Evolutionary conservation across 73 alveolate genomes (phyloP), one percentile per base, ranked within the genome.

Genomic region (Paramecium octaurelia): DNA sequence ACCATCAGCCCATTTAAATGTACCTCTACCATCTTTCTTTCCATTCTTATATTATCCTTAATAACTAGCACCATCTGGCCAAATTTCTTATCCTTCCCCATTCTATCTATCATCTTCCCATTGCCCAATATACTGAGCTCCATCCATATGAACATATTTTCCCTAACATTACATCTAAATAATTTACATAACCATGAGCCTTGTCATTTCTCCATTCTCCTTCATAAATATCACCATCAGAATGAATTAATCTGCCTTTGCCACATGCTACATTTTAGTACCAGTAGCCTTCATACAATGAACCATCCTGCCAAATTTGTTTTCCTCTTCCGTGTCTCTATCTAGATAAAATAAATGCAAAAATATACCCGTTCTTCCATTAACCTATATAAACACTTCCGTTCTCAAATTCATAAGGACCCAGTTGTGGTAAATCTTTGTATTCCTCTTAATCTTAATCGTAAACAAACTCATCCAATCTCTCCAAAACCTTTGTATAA

Each of bases 201-300:
- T 95, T 95, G 92, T 95, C 98, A 57, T 95, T 88, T 88, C 93
- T 93, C 98, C 98, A 95, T 14, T 93, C 96, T n/a, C 98, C 98
- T 88, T 88, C 96, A 93, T 95, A 95, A 46, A 95, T 60, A 75
- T 93, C 96, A 12, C 98, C 98, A 95, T 95, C 98, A 73, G 86
- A 48, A 86, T 95, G 97, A 3, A 21, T 64, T 75, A 93, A 92
- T 57, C 93, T 69, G 4, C 98, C 98, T 85, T 95, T 60, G 43
- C 98, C 97, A 34, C 92, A 69, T 20, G 96, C 95, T 76, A 92
- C 93, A 94, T 95, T 94, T 86, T 94, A 54, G 18, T 76, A 85
- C 98, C 98, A 97, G 92, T 97, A 96, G 2, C 99, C 99, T 60
- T 96, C 97, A 95, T 97, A 97, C 73, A 92, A 76, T 8, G 97